These are phyloP conservation scores for Arthroderma uncinatum DNA, from an alignment of 2,329 filamentous ascomycete genomes.

Conservation along the genomic window DNA sequence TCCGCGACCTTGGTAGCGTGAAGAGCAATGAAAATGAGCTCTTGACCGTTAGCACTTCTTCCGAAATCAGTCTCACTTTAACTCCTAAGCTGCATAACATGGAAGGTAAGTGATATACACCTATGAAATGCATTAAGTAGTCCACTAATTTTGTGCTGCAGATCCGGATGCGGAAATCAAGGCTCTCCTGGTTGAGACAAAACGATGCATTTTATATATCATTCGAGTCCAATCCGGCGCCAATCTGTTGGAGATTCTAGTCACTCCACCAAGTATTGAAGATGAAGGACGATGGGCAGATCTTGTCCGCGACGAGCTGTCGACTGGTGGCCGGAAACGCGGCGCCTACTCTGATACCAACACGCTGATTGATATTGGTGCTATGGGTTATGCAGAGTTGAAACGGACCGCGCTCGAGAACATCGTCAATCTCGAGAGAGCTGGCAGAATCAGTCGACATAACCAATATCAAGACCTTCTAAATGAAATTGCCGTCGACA, in stretches of 20 bases:
- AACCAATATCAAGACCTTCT: slow-evolving; percentile 97
- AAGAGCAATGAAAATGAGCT: slow-evolving; percentile 95
- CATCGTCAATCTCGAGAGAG: slow-evolving; percentile 75
- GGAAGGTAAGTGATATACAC: slow-evolving; percentile 44
- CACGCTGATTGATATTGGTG: slow-evolving; percentile 72
- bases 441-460: slow-evolving; percentile 70
- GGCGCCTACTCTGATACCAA: slow-evolving; percentile 85
- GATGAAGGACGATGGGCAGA: slow-evolving; percentile 82
- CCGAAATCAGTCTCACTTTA: slow-evolving; percentile 82
- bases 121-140: background rate
- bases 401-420: slow-evolving; percentile 92
- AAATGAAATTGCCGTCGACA: slow-evolving; percentile 92
- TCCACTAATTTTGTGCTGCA: slow-evolving; percentile 18
- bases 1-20: slow-evolving; percentile 87
- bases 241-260: slow-evolving; percentile 89
- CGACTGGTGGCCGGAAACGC: slow-evolving; percentile 54
- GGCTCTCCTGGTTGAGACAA: slow-evolving; percentile 93
- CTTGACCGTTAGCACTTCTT: slow-evolving; percentile 69
- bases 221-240: slow-evolving; percentile 87
- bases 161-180: slow-evolving; percentile 91
- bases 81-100: slow-evolving; percentile 81
- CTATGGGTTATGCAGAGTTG: slow-evolving; percentile 80
- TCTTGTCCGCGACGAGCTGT: slow-evolving; percentile 72
- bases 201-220: slow-evolving; percentile 92
- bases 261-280: slow-evolving; percentile 74